Percentiles rank a stretch among this genome's conserved stretches.
Evolutionary conservation across 768 basidiomycete genomes (phyloP).

Genomic region (Leccinum disarticulatum): DNA sequence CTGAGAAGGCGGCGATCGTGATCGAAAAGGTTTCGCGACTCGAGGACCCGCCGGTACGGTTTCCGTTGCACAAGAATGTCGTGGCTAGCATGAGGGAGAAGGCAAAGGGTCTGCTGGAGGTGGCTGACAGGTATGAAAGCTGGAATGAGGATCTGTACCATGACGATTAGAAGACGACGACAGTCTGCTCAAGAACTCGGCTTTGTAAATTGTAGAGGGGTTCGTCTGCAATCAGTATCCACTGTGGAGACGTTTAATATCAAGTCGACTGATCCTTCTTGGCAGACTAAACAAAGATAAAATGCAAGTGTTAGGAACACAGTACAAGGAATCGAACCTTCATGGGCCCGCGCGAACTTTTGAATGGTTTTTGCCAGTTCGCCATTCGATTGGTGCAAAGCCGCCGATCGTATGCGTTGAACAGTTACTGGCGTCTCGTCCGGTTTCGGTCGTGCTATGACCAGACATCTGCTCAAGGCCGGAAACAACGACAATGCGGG

Average conservation of each 20-base stretch:
- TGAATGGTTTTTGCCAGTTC: too few relatives aligned
- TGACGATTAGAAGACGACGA: background rate
- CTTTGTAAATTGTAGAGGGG: too few relatives aligned
- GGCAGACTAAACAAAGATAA: background rate
- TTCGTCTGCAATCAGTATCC: conserved; percentile 14
- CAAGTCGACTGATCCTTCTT: background rate
- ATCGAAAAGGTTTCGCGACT: conserved; percentile 15
- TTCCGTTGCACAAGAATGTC: conserved; percentile 12
- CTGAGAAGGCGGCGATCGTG: conserved; percentile 10
- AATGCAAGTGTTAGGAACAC: background rate
- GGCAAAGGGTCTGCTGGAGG: conserved; percentile 9
- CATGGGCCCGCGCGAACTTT: too few relatives aligned
- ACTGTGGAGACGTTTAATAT: background rate
- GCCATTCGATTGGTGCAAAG: background rate
- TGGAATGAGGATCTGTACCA: conserved; percentile 21
- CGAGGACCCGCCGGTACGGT: conserved; percentile 19
- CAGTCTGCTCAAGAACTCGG: too few relatives aligned
- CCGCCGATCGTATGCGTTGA: background rate
- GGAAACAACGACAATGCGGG: conserved; percentile 40
- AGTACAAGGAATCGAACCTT: too few relatives aligned
- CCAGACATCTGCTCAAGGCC: conserved; percentile 25
- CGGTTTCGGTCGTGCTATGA: conserved; percentile 36
- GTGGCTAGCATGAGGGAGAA: conserved; percentile 15
- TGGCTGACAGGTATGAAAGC: conserved; percentile 14
- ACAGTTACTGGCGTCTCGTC: conserved; percentile 28